Evolutionary conservation across 768 basidiomycete species (phyloP).

Genomic region (Clitopilus hobsonii): DNA sequence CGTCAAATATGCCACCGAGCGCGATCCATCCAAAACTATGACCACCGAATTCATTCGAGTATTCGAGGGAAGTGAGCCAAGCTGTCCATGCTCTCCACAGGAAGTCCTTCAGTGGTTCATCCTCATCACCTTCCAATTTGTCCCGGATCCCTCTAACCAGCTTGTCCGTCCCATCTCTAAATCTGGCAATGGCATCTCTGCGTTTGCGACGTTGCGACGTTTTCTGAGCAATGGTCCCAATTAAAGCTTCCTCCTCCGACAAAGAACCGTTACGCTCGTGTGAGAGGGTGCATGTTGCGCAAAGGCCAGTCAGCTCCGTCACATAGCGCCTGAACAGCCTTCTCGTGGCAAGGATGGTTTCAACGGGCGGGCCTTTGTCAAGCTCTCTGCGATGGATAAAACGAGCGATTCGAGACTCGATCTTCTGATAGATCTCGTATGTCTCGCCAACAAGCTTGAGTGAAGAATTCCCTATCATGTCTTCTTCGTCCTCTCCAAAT

Average conservation of each 20-base stretch:
- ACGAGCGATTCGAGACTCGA: constrained; percentile 20
- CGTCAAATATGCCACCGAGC: constrained; percentile 54
- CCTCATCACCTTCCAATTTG: constrained; percentile 47
- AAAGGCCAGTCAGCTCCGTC: constrained; percentile 43
- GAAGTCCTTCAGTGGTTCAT: constrained; percentile 29
- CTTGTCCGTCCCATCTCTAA: constrained; percentile 50
- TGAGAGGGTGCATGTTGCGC: constrained; percentile 41
- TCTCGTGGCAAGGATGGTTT: constrained; percentile 22
- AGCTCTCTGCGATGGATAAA: constrained; percentile 23
- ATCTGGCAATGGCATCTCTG: constrained; percentile 45
- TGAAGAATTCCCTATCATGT: constrained; percentile 2
- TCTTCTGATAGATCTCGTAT: constrained; percentile 16
- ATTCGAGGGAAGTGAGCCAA: constrained; percentile 39
- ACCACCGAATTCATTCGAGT: constrained; percentile 45
- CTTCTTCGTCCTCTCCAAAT: constrained; percentile 7
- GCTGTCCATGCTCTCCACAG: constrained; percentile 51
- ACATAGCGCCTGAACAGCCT: constrained; percentile 37
- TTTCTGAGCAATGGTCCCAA: constrained; percentile 68
- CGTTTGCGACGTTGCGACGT: constrained; percentile 52
- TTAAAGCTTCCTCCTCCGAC: constrained; percentile 58
- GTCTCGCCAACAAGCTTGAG: not conserved
- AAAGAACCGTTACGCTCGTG: constrained; percentile 33
- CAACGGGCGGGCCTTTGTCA: constrained; percentile 3
- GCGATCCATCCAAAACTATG: constrained; percentile 61
- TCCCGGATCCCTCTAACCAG: constrained; percentile 47